Evolutionary conservation across 441 rosid genomes (phyloP).

Genomic region (Syzygium malaccense): DNA sequence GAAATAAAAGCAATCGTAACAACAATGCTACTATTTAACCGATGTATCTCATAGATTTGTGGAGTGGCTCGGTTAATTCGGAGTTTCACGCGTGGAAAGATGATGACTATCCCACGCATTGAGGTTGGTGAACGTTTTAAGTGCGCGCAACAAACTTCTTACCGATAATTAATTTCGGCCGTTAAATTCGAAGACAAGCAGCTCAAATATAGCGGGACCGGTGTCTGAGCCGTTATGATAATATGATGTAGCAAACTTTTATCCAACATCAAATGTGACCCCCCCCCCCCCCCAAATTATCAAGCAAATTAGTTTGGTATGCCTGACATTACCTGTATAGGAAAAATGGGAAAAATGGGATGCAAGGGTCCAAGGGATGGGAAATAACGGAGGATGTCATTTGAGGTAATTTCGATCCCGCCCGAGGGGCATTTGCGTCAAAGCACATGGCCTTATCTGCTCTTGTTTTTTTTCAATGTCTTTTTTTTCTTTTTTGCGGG

Average conservation of each 20-base stretch:
- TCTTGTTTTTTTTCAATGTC: no score
- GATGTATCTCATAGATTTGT: accelerated
- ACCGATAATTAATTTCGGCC: accelerated
- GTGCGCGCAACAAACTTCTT: accelerated
- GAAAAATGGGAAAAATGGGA: background rate
- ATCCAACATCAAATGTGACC: background rate
- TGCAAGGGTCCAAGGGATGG: background rate
- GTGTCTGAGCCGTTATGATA: accelerated
- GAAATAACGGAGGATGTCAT: background rate
- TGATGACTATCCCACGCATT: background rate
- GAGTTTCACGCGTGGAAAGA: background rate
- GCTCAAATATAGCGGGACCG: background rate
- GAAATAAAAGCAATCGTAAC: accelerated
- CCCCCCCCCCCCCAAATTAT: background rate
- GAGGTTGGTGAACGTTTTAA: accelerated
- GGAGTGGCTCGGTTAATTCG: accelerated
- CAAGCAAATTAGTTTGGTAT: background rate
- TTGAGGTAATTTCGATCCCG: background rate
- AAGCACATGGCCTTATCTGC: background rate
- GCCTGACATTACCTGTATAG: background rate
- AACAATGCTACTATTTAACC: background rate
- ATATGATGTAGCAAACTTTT: background rate
- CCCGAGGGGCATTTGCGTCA: background rate
- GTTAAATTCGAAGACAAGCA: accelerated
- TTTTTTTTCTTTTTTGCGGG: background rate